A percentile compares a stretch with the other conserved stretches of the same genome.
Evolutionary conservation across 352 stramenopile species (phyloP).

Genomic region (Peronospora farinosa): DNA sequence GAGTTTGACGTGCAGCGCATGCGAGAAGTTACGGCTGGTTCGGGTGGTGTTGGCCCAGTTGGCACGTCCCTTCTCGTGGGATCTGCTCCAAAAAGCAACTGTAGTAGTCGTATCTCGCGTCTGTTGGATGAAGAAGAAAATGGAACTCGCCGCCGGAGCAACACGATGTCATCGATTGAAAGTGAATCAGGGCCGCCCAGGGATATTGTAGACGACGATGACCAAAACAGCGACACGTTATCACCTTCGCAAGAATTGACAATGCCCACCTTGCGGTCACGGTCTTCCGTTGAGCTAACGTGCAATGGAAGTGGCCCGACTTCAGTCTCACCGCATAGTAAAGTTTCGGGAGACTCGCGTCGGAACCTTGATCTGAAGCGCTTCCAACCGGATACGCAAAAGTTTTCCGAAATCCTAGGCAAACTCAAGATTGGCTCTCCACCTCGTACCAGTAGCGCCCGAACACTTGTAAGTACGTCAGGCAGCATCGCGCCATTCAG

Average conservation of each 20-base stretch:
- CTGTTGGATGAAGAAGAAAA: constrained; percentile 23
- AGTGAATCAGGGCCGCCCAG: constrained; percentile 15
- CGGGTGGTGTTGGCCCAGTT: constrained; percentile 5
- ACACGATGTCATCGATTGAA: constrained; percentile 32
- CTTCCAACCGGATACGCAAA: constrained; percentile 65
- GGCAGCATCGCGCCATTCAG: constrained; percentile 27
- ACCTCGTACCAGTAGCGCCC: constrained; percentile 27
- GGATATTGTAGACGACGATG: constrained; percentile 13
- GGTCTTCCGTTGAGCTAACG: constrained; percentile 29
- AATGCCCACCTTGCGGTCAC: constrained; percentile 24
- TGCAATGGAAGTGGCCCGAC: constrained; percentile 16
- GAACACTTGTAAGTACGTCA: constrained; percentile 13
- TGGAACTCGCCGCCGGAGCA: constrained; percentile 24
- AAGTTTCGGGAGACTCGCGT: constrained; percentile 22
- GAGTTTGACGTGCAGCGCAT: constrained; percentile 65
- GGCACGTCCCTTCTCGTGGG: constrained; percentile 11
- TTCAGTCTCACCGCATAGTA: constrained; percentile 10
- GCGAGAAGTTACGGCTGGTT: constrained; percentile 19
- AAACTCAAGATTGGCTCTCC: constrained; percentile 58
- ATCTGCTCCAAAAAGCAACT: constrained; percentile 26
- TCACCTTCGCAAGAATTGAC: constrained; percentile 25
- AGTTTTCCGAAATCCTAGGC: constrained; percentile 70
- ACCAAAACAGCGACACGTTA: constrained; percentile 16
- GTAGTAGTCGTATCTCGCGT: constrained; percentile 14
- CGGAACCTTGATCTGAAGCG: constrained; percentile 66